Base-by-base conservation (phyloP, 352 stramenopile genomes). In the Phytophthora fragariaefolia region DNA sequence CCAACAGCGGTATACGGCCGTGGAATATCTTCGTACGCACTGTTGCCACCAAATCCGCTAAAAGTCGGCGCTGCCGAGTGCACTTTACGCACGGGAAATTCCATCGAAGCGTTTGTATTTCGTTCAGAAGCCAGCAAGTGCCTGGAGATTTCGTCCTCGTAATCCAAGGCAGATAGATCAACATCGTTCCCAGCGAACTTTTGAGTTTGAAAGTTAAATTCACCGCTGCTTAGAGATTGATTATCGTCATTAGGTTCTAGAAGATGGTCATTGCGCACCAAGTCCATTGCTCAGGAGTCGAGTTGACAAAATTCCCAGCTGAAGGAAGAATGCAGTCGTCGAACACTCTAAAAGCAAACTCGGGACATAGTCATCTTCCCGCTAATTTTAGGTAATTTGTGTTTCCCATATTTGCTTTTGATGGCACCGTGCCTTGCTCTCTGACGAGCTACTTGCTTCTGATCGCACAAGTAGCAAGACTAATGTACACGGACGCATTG, bases 1-100 rank as follows among this genome's bases (percentile, higher is more conserved):
- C 32, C 66, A 58, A 53, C 59, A 18, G 54, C 47, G 10, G 59
- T 69, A 48, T 69, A 69, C 15, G 59, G 66, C 15, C 66, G 40
- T 9, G 61, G 53, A 17, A 51, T 58, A 2, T 60, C 47, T 10
- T 62, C 36, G 3, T 48, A 32, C 5, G 17, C 15, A 0, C 55
- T 40, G 17, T 8, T 10, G 56, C 15, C 26, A 42, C 47, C 28
- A 52, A 47, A 58, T 15, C 6, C 52, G 58, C 20, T 58, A 8
- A 22, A 53, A 40, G 4, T 30, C 32, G 54, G 22, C 13, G 59
- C 38, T 43, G 66, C 66, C 0, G 66, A 73, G 42, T 61, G 66
- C n/a, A 64, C 54, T 53, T 73, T 69, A 10, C 59, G 66, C 13
- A 27, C 12, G 28, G 52, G 38, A 10, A 47, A 27, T 7, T 7